Conservation (phyloP, 176 grass and related monocot species). For the Hyparrhenia diplandra region DNA sequence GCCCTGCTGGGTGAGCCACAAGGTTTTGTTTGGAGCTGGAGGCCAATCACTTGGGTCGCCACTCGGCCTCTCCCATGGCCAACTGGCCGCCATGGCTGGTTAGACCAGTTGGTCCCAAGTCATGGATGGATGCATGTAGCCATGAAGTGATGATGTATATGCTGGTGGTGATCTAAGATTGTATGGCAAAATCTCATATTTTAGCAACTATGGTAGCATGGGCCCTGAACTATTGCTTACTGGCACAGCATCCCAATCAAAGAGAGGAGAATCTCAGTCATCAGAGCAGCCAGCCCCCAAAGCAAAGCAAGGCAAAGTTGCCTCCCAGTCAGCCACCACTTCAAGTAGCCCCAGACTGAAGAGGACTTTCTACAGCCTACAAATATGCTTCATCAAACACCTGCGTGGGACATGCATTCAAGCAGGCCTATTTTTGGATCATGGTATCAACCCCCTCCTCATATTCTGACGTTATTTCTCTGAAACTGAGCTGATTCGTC, state of each 20-base stretch:
- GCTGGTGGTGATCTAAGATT: too few relatives aligned
- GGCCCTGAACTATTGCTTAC: background rate
- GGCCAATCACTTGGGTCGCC: too few relatives aligned
- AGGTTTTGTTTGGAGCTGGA: background rate
- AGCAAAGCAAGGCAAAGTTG: slow-evolving; percentile 13
- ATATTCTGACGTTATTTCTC: too few relatives aligned
- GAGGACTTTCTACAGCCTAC: background rate
- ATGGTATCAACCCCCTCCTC: too few relatives aligned
- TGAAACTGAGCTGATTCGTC: too few relatives aligned
- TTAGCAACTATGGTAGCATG: background rate
- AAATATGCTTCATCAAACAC: background rate
- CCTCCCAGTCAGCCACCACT: background rate
- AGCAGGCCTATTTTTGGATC: too few relatives aligned
- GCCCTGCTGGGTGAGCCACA: background rate
- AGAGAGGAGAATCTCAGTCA: background rate
- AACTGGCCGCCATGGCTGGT: too few relatives aligned
- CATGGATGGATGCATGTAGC: too few relatives aligned
- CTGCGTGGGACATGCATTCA: background rate
- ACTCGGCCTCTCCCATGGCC: too few relatives aligned
- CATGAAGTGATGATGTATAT: too few relatives aligned
- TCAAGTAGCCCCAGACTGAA: background rate
- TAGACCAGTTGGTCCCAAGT: too few relatives aligned
- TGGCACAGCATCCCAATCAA: background rate
- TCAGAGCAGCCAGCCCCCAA: background rate
- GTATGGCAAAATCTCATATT: background rate